A percentile compares a stretch with the other conserved stretches of the same genome.
These are phyloP conservation scores for Xanthoceras sorbifolium DNA, from an alignment of 345 rosid species.

Conservation along the genomic window DNA sequence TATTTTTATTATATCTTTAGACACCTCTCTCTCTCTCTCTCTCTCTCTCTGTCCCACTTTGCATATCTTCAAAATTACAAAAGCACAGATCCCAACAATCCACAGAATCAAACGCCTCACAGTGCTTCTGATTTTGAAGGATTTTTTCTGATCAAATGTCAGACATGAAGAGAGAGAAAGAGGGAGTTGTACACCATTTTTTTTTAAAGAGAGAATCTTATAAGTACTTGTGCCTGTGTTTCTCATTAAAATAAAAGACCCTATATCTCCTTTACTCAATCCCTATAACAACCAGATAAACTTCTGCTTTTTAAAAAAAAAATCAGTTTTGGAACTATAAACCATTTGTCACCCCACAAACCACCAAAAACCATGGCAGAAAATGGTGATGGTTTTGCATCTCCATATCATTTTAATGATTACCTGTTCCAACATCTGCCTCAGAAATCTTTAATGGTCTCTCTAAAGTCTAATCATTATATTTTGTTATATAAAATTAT, in stretches of 20 bases:
- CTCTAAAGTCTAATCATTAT: conserved; percentile 24
- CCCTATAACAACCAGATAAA: conserved; percentile 44
- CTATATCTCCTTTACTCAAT: conserved; percentile 34
- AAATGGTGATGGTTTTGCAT: conserved; percentile 32
- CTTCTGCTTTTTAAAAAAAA: conserved; percentile 8
- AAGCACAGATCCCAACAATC: conserved; percentile 53
- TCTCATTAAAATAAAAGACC: conserved; percentile 10
- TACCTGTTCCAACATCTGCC: conserved; percentile 26
- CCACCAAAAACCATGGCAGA: conserved; percentile 20
- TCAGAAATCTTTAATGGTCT: conserved; percentile 26
- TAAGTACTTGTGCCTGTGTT: background rate
- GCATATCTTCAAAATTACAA: conserved; percentile 38
- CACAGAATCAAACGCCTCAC: conserved; percentile 40
- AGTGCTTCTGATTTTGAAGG: conserved; percentile 37
- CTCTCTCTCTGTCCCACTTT: conserved; percentile 18
- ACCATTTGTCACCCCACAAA: background rate
- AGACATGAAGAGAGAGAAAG: conserved; percentile 30
- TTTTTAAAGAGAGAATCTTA: conserved; percentile 35
- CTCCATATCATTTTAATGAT: conserved; percentile 31
- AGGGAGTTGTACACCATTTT: conserved; percentile 20
- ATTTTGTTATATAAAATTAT: background rate
- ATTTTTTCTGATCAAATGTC: conserved; percentile 47
- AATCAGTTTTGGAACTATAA: conserved; percentile 29
- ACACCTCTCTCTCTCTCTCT: conserved; percentile 28
- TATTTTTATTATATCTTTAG: conserved; percentile 37